Evolutionary conservation across 2,329 filamentous ascomycete genomes (phyloP).

Genomic region (Penicillium sp.): DNA sequence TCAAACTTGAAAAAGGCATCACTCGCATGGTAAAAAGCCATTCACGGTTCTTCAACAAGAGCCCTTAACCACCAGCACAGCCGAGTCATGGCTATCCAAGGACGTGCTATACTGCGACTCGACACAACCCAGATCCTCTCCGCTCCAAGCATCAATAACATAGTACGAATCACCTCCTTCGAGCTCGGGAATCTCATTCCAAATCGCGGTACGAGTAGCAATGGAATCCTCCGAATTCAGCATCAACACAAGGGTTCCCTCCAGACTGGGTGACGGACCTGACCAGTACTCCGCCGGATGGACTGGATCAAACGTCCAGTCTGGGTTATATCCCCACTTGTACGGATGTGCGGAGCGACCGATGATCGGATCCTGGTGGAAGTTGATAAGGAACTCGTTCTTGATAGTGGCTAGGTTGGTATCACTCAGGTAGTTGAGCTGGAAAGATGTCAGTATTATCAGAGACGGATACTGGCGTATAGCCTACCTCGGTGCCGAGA

Average conservation of each 20-base stretch:
- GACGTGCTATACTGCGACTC: constrained; percentile 20
- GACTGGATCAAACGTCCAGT: constrained; percentile 32
- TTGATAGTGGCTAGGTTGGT: constrained; percentile 41
- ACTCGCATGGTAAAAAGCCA: too few relatives aligned
- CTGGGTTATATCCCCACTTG: constrained; percentile 35
- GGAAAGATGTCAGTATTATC: not conserved
- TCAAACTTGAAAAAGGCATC: too few relatives aligned
- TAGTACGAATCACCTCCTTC: constrained; percentile 14
- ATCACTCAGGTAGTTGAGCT: constrained; percentile 36
- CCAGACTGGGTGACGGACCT: constrained; percentile 26
- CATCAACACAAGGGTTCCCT: constrained; percentile 32
- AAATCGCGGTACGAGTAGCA: constrained; percentile 25
- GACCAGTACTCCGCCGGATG: constrained; percentile 39
- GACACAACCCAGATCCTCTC: constrained; percentile 30
- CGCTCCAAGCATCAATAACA: constrained; percentile 31
- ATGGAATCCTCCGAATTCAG: constrained; percentile 27
- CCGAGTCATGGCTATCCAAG: constrained; percentile 29
- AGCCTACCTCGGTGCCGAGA: constrained; percentile 40
- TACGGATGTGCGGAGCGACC: constrained; percentile 45
- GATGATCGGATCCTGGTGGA: constrained; percentile 47
- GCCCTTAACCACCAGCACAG: constrained; percentile 27
- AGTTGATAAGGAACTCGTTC: constrained; percentile 39
- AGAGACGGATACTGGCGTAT: too few relatives aligned
- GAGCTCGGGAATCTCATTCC: constrained; percentile 32
- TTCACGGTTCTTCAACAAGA: constrained; percentile 6